Base-by-base conservation (phyloP, 106 monocot genomes). In the Dioscorea alata region DNA sequence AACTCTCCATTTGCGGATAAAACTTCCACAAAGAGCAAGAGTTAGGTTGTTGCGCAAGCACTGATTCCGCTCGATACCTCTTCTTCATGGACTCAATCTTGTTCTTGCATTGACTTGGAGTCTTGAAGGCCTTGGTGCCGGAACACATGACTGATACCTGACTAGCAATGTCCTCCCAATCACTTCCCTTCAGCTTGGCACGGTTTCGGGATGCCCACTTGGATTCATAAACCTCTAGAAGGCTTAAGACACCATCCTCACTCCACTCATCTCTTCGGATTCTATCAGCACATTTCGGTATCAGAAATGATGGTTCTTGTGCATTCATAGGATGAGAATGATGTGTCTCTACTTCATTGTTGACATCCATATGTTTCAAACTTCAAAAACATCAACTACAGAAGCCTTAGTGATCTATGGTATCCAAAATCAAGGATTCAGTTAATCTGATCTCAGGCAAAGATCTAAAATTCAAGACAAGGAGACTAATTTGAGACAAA, bases 1-100 rank as follows among this genome's bases (percentile, higher is more conserved):
- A 54, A 8, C 68, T 66, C 28, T 88, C 78, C 78, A 92, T 88
- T 0, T 74, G 73, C 35, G 71, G 61, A 53, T 76, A 88, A 76
- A 86, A 84, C 28, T 83, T 83, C 92, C 92, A 92, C 15, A 83
- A 67, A 8, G 88, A 85, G 54, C 53, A 65, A 10, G 66, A 56
- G 17, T 28, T 61, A 4, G 69, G 65, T 7, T 76, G 63, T 0
- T 49, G 31, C 21, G 59, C 22, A 15, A 35, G 34, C 25, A 78
- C 74, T 1, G 85, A 79, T 73, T 92, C 92, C 12, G 88, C 63
- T 12, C 92, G 73, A 71, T 81, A 92, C 64, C 92, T 48, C 73
- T 92, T 92, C 88, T 92, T 92, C 92, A 92, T 88, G 7, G 92
- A 88, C 74, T 92, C 92, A 22, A 92, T 81, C 78, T 92, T 92